Evolutionary conservation across 345 rosid genomes (phyloP).

Genomic region (Reutealis trisperma): DNA sequence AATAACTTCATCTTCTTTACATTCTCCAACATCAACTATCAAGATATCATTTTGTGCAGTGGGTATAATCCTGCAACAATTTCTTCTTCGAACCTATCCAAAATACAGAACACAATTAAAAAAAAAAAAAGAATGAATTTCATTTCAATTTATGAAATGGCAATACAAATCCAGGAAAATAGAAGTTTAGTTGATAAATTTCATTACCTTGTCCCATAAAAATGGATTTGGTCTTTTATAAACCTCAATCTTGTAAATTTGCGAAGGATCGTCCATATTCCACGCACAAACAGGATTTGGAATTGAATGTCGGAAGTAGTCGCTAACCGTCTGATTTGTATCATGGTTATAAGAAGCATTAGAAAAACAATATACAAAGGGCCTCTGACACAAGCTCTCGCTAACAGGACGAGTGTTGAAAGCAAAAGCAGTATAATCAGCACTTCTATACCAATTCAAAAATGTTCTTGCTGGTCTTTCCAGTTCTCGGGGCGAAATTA

Average conservation of each 20-base stretch:
- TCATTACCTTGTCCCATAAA: slow-evolving; percentile 55
- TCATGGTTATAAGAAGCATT: slow-evolving; percentile 30
- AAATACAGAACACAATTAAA: neutral
- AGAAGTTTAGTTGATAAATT: neutral
- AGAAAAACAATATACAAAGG: slow-evolving; percentile 49
- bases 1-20: slow-evolving; percentile 45
- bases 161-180: neutral
- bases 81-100: slow-evolving; percentile 57
- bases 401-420: slow-evolving; percentile 59
- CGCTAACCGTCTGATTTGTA: slow-evolving; percentile 39
- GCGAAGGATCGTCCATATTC: slow-evolving; percentile 40
- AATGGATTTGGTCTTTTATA: slow-evolving; percentile 44
- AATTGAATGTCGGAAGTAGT: slow-evolving; percentile 33
- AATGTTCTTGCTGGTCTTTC: slow-evolving; percentile 59
- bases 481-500: slow-evolving; percentile 49
- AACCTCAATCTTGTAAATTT: slow-evolving; percentile 38
- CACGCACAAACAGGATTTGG: slow-evolving; percentile 42
- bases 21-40: slow-evolving; percentile 48
- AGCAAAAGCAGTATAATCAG: slow-evolving; percentile 34
- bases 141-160: neutral
- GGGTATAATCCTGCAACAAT: slow-evolving; percentile 51
- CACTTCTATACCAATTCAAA: slow-evolving; percentile 52
- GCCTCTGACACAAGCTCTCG: slow-evolving; percentile 46
- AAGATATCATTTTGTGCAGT: slow-evolving; percentile 34
- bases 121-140: no score